phyloP scores from a whole-genome alignment of 805 yeast species.

The Metschnikowia noctiluminum region DNA sequence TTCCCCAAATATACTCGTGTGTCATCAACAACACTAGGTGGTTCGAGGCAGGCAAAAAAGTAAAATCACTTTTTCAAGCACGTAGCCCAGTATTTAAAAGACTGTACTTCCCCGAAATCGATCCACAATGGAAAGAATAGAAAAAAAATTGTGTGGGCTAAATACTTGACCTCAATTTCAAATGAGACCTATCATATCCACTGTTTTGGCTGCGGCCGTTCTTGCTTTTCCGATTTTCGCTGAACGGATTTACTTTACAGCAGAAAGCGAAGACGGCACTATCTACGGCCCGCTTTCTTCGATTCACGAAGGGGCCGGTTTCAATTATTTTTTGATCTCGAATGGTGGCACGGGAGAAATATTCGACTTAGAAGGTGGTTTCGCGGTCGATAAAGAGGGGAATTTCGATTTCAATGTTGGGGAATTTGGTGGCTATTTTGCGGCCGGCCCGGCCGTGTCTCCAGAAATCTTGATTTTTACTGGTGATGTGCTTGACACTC shows the following conservation, averaged over 20 bases:
- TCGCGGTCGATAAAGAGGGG: neutral
- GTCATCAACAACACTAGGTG: too few relatives aligned
- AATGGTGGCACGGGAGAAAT: neutral
- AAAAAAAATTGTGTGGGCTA: too few relatives aligned
- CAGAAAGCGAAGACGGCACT: neutral
- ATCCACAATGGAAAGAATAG: too few relatives aligned
- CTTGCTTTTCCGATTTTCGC: neutral
- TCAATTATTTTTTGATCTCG: slow-evolving; percentile 6
- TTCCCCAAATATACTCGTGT: too few relatives aligned
- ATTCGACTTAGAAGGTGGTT: neutral
- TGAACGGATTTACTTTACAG: slow-evolving; percentile 3
- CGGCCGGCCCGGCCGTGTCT: slow-evolving; percentile 10
- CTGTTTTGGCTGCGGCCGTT: neutral
- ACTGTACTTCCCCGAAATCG: too few relatives aligned
- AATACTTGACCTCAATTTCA: too few relatives aligned
- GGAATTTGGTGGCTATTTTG: slow-evolving; percentile 2
- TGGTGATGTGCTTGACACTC: neutral
- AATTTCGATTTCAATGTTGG: slow-evolving; percentile 1
- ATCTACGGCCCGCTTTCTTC: slow-evolving; percentile 4
- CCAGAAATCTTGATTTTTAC: slow-evolving; percentile 1
- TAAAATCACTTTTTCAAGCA: too few relatives aligned
- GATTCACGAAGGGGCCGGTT: slow-evolving; percentile 12
- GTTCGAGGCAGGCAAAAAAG: too few relatives aligned
- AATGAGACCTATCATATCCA: neutral
- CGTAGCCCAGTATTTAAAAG: too few relatives aligned